Evolutionary conservation across 108 stramenopile species (phyloP).

Genomic region (Cyclotella cryptica): DNA sequence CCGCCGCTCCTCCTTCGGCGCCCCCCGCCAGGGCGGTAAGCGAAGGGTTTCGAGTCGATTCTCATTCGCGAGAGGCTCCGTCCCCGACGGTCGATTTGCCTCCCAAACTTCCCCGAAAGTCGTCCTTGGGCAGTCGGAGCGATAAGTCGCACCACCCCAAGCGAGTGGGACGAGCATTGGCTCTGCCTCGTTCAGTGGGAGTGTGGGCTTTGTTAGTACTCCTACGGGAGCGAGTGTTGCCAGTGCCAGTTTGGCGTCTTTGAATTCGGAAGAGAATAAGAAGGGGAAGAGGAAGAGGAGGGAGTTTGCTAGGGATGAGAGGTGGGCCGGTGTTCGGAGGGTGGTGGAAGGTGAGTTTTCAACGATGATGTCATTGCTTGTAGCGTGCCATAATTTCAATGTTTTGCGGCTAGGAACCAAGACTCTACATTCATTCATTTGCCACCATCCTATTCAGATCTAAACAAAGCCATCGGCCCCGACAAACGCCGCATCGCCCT

Average conservation of each 20-base stretch:
- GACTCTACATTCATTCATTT: background rate
- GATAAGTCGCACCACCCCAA: no score
- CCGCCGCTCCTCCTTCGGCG: background rate
- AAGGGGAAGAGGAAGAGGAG: slow-evolving; percentile 42
- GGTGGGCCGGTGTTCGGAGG: slow-evolving; percentile 18
- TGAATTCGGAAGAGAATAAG: slow-evolving; percentile 14
- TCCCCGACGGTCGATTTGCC: background rate
- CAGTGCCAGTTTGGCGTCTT: background rate
- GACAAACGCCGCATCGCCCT: no score
- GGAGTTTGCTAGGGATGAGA: slow-evolving; percentile 35
- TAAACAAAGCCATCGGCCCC: background rate
- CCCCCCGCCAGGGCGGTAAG: background rate
- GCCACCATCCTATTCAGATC: background rate
- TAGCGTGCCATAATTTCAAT: no score
- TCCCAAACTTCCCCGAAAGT: background rate
- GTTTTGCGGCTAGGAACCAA: background rate
- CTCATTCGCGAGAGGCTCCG: no score
- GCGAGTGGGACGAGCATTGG: no score
- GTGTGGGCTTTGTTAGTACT: background rate
- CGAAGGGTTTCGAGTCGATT: background rate
- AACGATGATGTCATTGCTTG: background rate
- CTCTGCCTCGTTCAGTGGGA: background rate
- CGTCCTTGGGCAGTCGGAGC: no score
- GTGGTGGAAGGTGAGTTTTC: slow-evolving; percentile 28
- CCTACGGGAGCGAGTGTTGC: background rate